Base-by-base conservation (phyloP, 1,284 basidiomycete species). In the Stereum hirsutum region DNA sequence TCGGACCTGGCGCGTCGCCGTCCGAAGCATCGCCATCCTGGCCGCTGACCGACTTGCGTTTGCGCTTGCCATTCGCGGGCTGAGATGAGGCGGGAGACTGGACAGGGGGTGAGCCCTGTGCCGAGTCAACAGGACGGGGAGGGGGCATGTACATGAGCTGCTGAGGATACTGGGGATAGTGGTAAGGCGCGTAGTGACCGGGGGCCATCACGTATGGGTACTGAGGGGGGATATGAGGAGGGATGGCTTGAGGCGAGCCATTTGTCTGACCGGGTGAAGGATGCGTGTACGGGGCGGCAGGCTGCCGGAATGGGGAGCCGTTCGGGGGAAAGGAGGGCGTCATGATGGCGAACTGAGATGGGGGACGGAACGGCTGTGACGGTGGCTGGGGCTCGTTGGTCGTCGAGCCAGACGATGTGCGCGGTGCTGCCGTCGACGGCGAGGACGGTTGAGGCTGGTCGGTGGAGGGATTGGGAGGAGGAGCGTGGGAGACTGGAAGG, bases 181-280 rank as follows among this genome's bases (percentile, higher is more conserved):
- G 49, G 43, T 45, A 46, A 24, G 55, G 44, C 30, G 68, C 61
- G 53, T 80, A 81, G 8, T 70, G 58, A 38, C 64, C 57, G 33
- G 72, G 70, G 47, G 74, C 73, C 51, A 78, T 68, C n/a, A 74
- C 65, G 55, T 81, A 81, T 30, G 66, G 64, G 57, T 80, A 81
- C 52, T 41, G 40, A 4, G 63, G 69, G 41, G 65, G 53, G 8
- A 55, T 55, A 34, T 65, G 68, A 20, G 55, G 56, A 2, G 73
- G 60, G 42, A 73, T 68, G 44, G 64, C 62, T 30, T 72, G 65
- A 36, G 66, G 61, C 10, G 71, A 61, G 20, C 68, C 58, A 38
- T 54, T 51, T 3, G 60, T 17, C n/a, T n/a, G n/a, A n/a, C n/a
- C n/a, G 61, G 64, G 26, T 58, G 59, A 24, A 61, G 59, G 32